phyloP scores from a whole-genome alignment of 148 eudicot species.

The Rhododendron williamsianum region DNA sequence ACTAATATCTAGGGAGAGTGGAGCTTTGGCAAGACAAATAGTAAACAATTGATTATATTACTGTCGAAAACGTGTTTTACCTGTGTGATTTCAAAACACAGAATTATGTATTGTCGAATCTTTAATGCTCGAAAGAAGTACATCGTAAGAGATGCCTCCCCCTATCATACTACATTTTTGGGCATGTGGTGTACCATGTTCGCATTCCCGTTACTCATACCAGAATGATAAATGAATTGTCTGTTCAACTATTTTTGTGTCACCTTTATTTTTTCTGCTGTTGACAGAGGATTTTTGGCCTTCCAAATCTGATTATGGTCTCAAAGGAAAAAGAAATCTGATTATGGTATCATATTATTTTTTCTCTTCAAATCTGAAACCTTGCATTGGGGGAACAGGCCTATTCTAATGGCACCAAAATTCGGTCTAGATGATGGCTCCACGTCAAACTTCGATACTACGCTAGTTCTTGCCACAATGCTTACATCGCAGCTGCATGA shows the following conservation, averaged over 20 bases:
- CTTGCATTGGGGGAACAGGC: constrained; percentile 41
- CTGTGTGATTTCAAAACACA: background rate
- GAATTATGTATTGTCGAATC: background rate
- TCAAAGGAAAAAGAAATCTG: background rate
- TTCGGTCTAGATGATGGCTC: constrained; percentile 82
- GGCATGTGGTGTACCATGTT: background rate
- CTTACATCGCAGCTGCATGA: constrained; percentile 79
- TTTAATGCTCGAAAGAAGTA: background rate
- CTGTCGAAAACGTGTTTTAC: background rate
- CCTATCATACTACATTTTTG: background rate
- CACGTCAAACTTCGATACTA: constrained; percentile 77
- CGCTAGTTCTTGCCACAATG: constrained; percentile 98
- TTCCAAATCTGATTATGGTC: background rate
- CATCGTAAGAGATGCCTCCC: background rate
- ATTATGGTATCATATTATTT: background rate
- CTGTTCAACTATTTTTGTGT: background rate
- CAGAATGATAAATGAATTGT: background rate
- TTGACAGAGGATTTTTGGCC: background rate
- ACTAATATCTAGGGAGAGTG: background rate
- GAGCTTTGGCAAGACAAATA: background rate
- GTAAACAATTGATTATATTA: background rate
- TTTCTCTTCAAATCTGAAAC: background rate
- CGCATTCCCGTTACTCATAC: background rate
- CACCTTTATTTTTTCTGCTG: constrained; percentile 2
- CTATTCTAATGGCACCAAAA: constrained; percentile 90